Evolutionary conservation across 176 grass and related monocot genomes (phyloP), one percentile per base, ranked within the genome.

Genomic region (Paspalum vaginatum): DNA sequence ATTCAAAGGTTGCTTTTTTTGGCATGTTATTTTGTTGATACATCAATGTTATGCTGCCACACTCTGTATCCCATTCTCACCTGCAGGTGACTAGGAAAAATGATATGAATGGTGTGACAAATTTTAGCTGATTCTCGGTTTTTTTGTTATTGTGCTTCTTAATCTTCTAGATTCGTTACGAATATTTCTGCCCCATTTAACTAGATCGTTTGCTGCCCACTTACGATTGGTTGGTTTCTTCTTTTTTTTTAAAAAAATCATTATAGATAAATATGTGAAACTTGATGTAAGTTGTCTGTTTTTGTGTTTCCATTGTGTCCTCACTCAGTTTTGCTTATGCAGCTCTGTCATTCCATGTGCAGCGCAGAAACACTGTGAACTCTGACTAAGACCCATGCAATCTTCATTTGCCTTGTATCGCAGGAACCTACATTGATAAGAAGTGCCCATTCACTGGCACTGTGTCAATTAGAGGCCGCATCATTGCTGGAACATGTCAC

Each of bases 381-480:
- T 45, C 13, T 43, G 22, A 43, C 13, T 43, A 16, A 52, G 27
- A 38, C 5, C 6, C 26, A 26, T 46, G 5, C 2, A 7, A 6
- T 25, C 12, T 22, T 37, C 17, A 20, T 56, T 55, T 82, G 17
- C 8, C n/a, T 51, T 74, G 2, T 69, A 48, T 45, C 66, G 47
- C 70, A 83, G 79, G 70, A 37, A 83, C 81, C 61, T 83, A 83
- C 81, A 77, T 85, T n/a, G 81, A 84, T 75, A 84, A 84, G 62
- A 84, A 84, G 59, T 84, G 81, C 41, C 81, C 81, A 8, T 84
- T 84, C 81, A 84, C 72, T 17, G 81, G 72, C 52, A 84, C 81
- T 11, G 72, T 84, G 5, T 84, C 81, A 47, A 84, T 84, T 55
- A 76, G 81, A 44, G 81, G 81, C 7, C 81, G 81, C 18, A 76